Conservation (phyloP, 2,329 filamentous ascomycete genomes). For the Penicillium sp. region DNA sequence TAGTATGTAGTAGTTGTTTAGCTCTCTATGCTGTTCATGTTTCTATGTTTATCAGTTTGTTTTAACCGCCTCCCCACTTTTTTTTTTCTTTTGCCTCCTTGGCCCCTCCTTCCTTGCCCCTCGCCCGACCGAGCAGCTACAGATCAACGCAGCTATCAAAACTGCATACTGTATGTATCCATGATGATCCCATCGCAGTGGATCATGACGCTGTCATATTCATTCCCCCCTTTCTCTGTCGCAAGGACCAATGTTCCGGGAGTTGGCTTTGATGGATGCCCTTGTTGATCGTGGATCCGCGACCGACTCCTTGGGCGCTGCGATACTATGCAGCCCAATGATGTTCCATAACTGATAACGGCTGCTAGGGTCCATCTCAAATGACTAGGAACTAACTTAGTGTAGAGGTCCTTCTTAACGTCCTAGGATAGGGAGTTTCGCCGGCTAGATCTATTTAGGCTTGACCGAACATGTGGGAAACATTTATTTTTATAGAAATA, state of each 20-base stretch:
- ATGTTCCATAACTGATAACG: constrained; percentile 15
- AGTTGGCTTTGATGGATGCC: constrained; percentile 20
- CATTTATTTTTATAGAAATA: background rate
- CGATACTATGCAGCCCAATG: background rate
- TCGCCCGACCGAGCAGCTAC: constrained; percentile 1
- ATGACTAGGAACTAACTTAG: background rate
- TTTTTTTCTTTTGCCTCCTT: background rate
- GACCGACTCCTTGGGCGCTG: constrained; percentile 13
- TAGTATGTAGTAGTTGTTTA: too few relatives aligned
- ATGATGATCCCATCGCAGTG: constrained; percentile 19
- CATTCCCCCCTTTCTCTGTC: background rate
- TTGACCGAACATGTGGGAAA: background rate
- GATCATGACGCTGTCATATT: constrained; percentile 21
- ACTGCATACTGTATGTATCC: background rate
- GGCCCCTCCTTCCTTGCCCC: background rate
- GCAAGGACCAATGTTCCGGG: constrained; percentile 14
- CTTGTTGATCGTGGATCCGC: constrained; percentile 5
- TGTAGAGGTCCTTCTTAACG: background rate
- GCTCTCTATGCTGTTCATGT: background rate
- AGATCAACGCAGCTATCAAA: background rate
- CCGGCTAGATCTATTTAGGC: constrained; percentile 3
- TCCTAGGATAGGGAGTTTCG: constrained; percentile 1
- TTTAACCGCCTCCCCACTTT: background rate
- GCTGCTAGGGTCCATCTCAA: constrained; percentile 7
- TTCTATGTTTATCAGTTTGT: background rate